A percentile compares a stretch with the other conserved stretches of the same genome.
These are phyloP conservation scores for Jacaranda mimosifolia DNA, from an alignment of 257 asterid genomes.

Conservation along the genomic window DNA sequence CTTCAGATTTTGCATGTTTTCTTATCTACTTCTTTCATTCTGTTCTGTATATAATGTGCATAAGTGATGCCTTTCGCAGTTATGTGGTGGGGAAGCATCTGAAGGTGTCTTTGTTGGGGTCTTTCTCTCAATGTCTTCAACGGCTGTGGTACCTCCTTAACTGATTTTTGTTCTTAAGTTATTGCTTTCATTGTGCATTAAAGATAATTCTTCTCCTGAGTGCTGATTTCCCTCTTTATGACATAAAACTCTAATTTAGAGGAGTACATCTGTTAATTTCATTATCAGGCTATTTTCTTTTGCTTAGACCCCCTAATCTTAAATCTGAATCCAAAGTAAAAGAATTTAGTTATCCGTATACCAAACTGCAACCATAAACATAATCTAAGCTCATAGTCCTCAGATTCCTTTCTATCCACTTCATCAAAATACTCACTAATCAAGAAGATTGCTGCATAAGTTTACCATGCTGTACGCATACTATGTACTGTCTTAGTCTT, in stretches of 20 bases:
- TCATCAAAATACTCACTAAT: too few relatives aligned
- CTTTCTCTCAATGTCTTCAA: constrained; percentile 89
- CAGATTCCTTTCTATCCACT: too few relatives aligned
- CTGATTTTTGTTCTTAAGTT: constrained; percentile 35
- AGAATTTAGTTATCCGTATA: neutral
- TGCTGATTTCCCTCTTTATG: constrained; percentile 24
- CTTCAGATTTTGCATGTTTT: constrained; percentile 25
- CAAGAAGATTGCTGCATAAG: too few relatives aligned
- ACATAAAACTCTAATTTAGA: constrained; percentile 15
- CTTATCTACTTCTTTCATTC: constrained; percentile 26
- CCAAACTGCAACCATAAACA: too few relatives aligned
- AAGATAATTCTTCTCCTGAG: constrained; percentile 20
- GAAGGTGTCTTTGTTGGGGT: constrained; percentile 95
- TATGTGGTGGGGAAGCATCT: constrained; percentile 85
- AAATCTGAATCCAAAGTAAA: neutral
- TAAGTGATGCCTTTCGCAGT: constrained; percentile 53
- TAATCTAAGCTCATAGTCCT: too few relatives aligned
- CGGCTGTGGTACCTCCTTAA: constrained; percentile 74
- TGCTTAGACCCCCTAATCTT: constrained; percentile 6
- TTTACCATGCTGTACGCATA: too few relatives aligned
- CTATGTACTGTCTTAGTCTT: too few relatives aligned
- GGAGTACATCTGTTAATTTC: constrained; percentile 4
- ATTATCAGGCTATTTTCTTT: constrained; percentile 13
- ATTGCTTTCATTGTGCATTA: constrained; percentile 16
- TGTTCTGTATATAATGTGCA: constrained; percentile 31